A percentile compares a stretch with the other conserved stretches of the same genome.
These are phyloP conservation scores for Colletotrichum liaoningense DNA, from an alignment of 2,329 filamentous ascomycete species.

Conservation along the genomic window DNA sequence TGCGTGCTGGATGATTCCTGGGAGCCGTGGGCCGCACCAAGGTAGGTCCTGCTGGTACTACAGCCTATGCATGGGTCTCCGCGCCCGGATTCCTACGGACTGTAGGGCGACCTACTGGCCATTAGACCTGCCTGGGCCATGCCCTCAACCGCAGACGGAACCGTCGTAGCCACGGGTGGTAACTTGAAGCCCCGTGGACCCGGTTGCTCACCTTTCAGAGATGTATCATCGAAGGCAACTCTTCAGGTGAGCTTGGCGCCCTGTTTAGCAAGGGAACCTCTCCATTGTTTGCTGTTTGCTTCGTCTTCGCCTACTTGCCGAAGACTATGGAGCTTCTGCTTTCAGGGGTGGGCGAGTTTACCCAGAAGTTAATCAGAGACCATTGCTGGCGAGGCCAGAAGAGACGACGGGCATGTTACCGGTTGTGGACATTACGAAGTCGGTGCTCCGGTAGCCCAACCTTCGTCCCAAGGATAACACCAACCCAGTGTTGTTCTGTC, in stretches of 20 bases:
- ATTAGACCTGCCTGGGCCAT: background rate
- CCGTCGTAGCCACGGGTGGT: background rate
- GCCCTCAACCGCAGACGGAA: background rate
- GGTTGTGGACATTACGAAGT: background rate
- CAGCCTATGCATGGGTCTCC: constrained; percentile 17
- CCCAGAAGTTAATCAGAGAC: background rate
- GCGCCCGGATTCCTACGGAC: constrained; percentile 19
- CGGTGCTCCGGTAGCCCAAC: background rate
- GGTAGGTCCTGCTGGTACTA: constrained; percentile 1
- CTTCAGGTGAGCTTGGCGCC: background rate
- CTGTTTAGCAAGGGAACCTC: background rate
- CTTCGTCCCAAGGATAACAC: background rate
- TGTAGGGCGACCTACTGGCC: background rate
- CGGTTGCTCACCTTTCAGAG: background rate
- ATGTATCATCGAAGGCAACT: background rate
- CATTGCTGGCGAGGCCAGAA: background rate
- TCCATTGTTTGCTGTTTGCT: background rate
- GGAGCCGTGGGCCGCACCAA: background rate
- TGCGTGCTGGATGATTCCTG: background rate
- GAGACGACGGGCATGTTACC: constrained; percentile 3
- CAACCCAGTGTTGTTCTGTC: background rate
- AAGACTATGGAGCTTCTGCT: background rate
- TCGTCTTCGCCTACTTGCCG: background rate
- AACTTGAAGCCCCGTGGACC: background rate
- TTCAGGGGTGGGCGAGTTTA: background rate